Evolutionary conservation across 208 protist species (phyloP).

Genomic region (Trypanosoma boissoni): DNA sequence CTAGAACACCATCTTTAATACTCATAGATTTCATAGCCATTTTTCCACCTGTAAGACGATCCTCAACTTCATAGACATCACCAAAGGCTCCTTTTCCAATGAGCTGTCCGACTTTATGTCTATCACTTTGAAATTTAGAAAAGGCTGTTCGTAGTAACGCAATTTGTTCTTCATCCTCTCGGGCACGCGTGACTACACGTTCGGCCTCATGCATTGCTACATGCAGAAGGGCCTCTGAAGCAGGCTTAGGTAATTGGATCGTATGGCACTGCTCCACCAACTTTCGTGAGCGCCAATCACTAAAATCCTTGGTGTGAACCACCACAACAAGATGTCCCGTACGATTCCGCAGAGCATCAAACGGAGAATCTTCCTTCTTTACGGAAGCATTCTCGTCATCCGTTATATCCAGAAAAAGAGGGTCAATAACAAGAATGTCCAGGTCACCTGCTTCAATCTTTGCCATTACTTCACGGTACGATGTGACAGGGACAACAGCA

Average conservation of each 20-base stretch:
- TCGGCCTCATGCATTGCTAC: conserved; percentile 87
- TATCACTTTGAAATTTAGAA: conserved; percentile 33
- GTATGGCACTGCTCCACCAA: conserved; percentile 71
- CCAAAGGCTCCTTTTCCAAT: conserved; percentile 86
- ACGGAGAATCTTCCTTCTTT: conserved; percentile 39
- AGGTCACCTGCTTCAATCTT: conserved; percentile 53
- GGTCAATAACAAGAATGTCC: conserved; percentile 84
- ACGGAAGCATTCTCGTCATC: conserved; percentile 57
- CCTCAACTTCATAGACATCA: conserved; percentile 86
- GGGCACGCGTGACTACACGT: conserved; percentile 67
- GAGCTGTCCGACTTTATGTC: conserved; percentile 56
- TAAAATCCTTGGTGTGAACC: conserved; percentile 72
- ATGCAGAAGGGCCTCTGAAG: conserved; percentile 66
- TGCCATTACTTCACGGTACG: conserved; percentile 60
- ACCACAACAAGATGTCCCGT: conserved; percentile 60
- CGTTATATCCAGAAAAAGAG: conserved; percentile 54
- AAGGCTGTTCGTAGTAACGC: conserved; percentile 78
- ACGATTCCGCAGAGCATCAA: conserved; percentile 49
- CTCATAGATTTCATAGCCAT: conserved; percentile 89
- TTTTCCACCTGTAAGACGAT: conserved; percentile 78
- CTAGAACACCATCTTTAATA: conserved; percentile 81
- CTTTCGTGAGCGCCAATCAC: conserved; percentile 76
- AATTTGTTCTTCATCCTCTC: conserved; percentile 78
- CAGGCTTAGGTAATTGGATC: conserved; percentile 78
- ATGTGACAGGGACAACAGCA: conserved; percentile 79